These are phyloP conservation scores for Cryptococcus floricola DNA, from an alignment of 1,284 basidiomycete species.

Conservation along the genomic window DNA sequence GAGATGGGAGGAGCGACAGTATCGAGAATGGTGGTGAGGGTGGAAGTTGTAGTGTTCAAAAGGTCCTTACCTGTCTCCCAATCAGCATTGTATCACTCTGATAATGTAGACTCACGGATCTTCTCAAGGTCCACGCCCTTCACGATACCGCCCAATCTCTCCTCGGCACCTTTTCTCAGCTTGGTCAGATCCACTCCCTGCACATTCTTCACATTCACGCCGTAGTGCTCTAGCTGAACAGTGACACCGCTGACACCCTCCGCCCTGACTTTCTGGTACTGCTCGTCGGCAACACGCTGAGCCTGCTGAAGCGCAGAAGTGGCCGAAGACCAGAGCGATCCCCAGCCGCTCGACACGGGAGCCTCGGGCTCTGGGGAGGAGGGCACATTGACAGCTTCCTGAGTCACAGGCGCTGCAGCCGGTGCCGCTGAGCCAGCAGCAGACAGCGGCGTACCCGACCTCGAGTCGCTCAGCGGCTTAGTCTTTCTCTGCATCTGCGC, in stretches of 20 bases:
- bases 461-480: constrained; percentile 30
- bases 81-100: not conserved
- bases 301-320: constrained; percentile 83
- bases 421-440: not conserved
- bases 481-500: constrained; percentile 71
- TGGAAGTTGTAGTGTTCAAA: constrained; percentile 76
- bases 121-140: constrained; percentile 81
- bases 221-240: constrained; percentile 21
- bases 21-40: constrained; percentile 84
- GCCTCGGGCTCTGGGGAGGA: constrained; percentile 7
- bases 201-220: constrained; percentile 54
- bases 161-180: constrained; percentile 55
- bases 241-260: constrained; percentile 51
- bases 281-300: constrained; percentile 80
- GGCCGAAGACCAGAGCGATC: constrained; percentile 77
- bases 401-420: not conserved
- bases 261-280: constrained; percentile 61
- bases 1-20: constrained; percentile 97
- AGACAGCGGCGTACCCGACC: constrained; percentile 24
- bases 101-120: constrained; percentile 53
- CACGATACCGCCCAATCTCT: constrained; percentile 55
- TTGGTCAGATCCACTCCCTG: constrained; percentile 78
- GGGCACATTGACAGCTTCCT: constrained; percentile 2
- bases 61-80: constrained; percentile 69
- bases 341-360: constrained; percentile 50